A percentile compares a stretch with the other conserved stretches of the same genome.
Evolutionary conservation across 106 monocot species (phyloP).

Genomic region (Ottelia alismoides): DNA sequence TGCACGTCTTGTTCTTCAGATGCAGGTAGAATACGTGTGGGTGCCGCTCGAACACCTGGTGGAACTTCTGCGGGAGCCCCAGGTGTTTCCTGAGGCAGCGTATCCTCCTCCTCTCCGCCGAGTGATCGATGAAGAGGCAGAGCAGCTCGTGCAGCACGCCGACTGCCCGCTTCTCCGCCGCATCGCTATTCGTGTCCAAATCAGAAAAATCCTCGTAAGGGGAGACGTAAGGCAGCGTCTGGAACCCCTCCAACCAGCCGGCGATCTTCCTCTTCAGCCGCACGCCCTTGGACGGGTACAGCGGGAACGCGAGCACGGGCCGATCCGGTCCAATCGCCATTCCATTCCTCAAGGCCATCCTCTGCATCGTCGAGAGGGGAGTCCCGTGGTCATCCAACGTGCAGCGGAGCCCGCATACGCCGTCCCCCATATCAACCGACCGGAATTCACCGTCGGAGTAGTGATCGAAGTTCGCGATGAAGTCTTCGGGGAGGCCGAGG

Average conservation of each 20-base stretch:
- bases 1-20: slow-evolving; percentile 85
- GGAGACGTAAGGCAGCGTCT: slow-evolving; percentile 51
- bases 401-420: slow-evolving; percentile 19
- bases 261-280: slow-evolving; percentile 61
- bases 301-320: slow-evolving; percentile 24
- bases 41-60: slow-evolving; percentile 58
- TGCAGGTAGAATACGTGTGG: slow-evolving; percentile 75
- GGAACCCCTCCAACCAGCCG: slow-evolving; percentile 52
- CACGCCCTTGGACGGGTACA: slow-evolving; percentile 70
- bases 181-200: slow-evolving; percentile 28
- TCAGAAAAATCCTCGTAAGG: slow-evolving; percentile 40
- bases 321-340: background rate
- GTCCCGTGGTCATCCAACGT: background rate
- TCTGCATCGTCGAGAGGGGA: slow-evolving; percentile 35
- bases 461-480: slow-evolving; percentile 20
- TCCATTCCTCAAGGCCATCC: slow-evolving; percentile 12
- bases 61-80: slow-evolving; percentile 56
- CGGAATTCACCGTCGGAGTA: slow-evolving; percentile 20
- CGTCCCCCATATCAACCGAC: slow-evolving; percentile 34
- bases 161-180: slow-evolving; percentile 48
- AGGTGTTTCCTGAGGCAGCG: slow-evolving; percentile 56
- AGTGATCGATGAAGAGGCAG: slow-evolving; percentile 49
- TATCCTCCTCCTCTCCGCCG: slow-evolving; percentile 66
- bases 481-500: slow-evolving; percentile 59
- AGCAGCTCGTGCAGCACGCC: slow-evolving; percentile 75